Percentiles rank a stretch among this genome's conserved stretches.
phyloP scores from a whole-genome alignment of 2,329 filamentous ascomycete genomes.

The Fusarium succisae region DNA sequence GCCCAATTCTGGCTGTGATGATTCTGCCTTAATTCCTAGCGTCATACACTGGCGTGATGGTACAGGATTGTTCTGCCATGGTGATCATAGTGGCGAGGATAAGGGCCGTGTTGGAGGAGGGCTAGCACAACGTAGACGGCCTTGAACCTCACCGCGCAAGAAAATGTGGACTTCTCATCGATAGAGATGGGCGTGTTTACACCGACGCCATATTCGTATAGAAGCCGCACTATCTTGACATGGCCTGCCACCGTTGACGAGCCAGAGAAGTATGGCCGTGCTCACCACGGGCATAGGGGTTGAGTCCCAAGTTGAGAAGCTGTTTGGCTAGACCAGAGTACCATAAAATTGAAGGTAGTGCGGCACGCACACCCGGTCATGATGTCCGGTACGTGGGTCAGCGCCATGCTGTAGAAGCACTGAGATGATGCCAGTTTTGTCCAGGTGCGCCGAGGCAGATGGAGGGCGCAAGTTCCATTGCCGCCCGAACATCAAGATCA shows the following conservation, averaged over 20 bases:
- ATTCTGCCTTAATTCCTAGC: accelerated
- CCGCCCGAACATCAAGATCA: no score
- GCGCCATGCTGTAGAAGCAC: neutral
- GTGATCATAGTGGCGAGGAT: accelerated
- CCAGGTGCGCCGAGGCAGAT: neutral
- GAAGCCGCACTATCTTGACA: no score
- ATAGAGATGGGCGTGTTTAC: accelerated
- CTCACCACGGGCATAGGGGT: accelerated
- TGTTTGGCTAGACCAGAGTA: accelerated
- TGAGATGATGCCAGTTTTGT: no score
- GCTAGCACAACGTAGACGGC: accelerated
- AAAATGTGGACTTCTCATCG: accelerated
- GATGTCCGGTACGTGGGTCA: neutral
- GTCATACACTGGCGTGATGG: neutral
- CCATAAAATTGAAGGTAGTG: neutral
- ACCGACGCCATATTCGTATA: accelerated
- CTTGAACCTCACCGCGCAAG: accelerated
- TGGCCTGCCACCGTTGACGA: neutral
- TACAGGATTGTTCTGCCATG: accelerated
- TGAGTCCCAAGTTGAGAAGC: accelerated
- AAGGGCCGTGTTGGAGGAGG: accelerated
- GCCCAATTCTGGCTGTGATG: accelerated
- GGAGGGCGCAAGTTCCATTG: accelerated
- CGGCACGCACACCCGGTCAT: accelerated
- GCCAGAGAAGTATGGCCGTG: neutral